A percentile compares a stretch with the other conserved stretches of the same genome.
phyloP scores from a whole-genome alignment of 805 yeast genomes.

The Helenozyma baotianmanensis region DNA sequence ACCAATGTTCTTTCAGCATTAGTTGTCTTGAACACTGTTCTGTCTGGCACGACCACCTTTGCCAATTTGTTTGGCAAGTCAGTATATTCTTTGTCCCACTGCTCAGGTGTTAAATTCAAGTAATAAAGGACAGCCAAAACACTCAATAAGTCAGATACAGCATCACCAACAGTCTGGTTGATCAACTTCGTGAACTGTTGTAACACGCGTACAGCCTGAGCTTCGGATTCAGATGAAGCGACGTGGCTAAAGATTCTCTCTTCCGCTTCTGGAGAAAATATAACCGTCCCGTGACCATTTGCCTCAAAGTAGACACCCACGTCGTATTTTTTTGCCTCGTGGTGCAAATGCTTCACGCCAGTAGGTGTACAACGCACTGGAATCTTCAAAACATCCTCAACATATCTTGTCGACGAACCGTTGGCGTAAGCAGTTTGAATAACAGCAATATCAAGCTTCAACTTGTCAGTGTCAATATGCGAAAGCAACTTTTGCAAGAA shows the following conservation, averaged over 20 bases:
- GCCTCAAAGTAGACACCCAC: conserved; percentile 97
- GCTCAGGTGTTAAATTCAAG: conserved; percentile 53
- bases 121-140: conserved; percentile 62
- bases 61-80: conserved; percentile 85
- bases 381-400: conserved; percentile 54
- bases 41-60: conserved; percentile 79
- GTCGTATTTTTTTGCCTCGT: conserved; percentile 79
- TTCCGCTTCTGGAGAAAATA: conserved; percentile 58
- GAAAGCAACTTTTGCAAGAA: conserved; percentile 52
- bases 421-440: conserved; percentile 98
- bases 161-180: conserved; percentile 98
- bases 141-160: conserved; percentile 84
- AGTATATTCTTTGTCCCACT: conserved; percentile 73
- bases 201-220: conserved; percentile 49
- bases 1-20: conserved; percentile 84
- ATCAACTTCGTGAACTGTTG: conserved; percentile 63
- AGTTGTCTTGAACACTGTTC: conserved; percentile 74
- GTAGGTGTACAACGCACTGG: conserved; percentile 91
- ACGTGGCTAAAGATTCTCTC: conserved; percentile 27
- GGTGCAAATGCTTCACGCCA: conserved; percentile 95
- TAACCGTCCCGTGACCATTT: conserved; percentile 97
- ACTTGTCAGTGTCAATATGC: conserved; percentile 40
- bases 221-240: conserved; percentile 38
- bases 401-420: conserved; percentile 78
- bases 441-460: conserved; percentile 60